Evolutionary conservation across 768 basidiomycete species (phyloP), one percentile per base, ranked within the genome.

Genomic region (Gymnopilus junonius): DNA sequence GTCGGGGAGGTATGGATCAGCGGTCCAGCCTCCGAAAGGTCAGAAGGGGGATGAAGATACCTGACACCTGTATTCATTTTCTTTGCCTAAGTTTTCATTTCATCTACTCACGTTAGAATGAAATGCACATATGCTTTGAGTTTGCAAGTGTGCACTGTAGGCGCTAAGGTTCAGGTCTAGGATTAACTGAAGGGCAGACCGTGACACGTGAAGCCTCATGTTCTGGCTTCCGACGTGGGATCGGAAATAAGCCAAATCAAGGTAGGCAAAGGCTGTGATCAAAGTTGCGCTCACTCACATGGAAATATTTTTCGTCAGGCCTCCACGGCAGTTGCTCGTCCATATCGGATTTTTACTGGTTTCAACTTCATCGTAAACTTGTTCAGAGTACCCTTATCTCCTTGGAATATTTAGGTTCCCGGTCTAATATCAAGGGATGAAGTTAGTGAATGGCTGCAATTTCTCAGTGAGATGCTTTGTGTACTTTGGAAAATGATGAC

Each of bases 401-500:
- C 67, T 58, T 65, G 42, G 51, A 55, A 46, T 54, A 37, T 42
- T 48, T 10, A 31, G 20, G 21, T 43, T 29, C 21, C 25, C 53
- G 60, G 32, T 34, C 29, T 23, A 62, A 39, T 32, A 51, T 43
- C 55, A 17, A n/a, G 54, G 21, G 35, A 25, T 23, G 31, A 48
- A 60, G 42, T 46, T 65, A 55, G 43, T 65, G 59, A 55, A 25
- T 48, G 23, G 27, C 25, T 48, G 20, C 45, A 23, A 25, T 39
- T 50, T 39, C 37, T 51, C 58, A 51, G 20, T 51, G 46, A 35
- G 32, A 20, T 58, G 55, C 20, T 57, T 46, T 57, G 46, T 61
- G 62, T 67, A 64, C 69, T 57, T 66, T 56, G 51, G 62, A 64
- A 66, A 59, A 45, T 71, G 67, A 69, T 74, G 73, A 74, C 70